Evolutionary conservation across 305 asterid species (phyloP).

Genomic region (Stenogyne calaminthoides): DNA sequence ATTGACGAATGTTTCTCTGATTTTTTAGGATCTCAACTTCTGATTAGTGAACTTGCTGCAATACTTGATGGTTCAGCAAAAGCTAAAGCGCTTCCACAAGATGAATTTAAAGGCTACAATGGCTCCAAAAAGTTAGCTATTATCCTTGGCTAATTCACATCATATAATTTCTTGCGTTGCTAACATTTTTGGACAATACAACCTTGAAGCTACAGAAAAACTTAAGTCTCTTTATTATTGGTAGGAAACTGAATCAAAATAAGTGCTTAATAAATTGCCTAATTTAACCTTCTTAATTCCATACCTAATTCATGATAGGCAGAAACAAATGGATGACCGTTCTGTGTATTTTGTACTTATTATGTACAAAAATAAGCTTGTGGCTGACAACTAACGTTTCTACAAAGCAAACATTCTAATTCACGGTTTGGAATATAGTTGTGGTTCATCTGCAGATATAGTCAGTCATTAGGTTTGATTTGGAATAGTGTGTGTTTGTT

Average conservation of each 20-base stretch:
- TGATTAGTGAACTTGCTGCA: slow-evolving; percentile 79
- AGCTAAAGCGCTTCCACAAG: slow-evolving; percentile 72
- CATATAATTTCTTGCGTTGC: not conserved
- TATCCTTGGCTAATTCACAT: not conserved
- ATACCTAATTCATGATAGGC: too few species aligned
- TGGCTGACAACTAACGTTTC: too few species aligned
- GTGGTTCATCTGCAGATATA: not conserved
- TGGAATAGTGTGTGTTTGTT: too few species aligned
- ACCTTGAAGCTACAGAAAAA: not conserved
- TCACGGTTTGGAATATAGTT: not conserved
- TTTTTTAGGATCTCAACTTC: slow-evolving; percentile 76
- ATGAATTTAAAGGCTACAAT: slow-evolving; percentile 73
- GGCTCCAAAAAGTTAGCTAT: slow-evolving; percentile 82
- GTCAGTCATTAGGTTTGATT: too few species aligned
- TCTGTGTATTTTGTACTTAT: too few species aligned
- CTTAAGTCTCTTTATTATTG: too few species aligned
- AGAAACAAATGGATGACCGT: too few species aligned
- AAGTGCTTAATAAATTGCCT: too few species aligned
- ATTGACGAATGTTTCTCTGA: slow-evolving; percentile 8
- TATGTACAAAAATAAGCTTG: too few species aligned
- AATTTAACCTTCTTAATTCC: too few species aligned
- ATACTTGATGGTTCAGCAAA: slow-evolving; percentile 84
- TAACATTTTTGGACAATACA: not conserved
- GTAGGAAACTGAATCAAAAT: too few species aligned
- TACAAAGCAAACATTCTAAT: not conserved